These are phyloP conservation scores for Geotrichum ghanense DNA, from an alignment of 805 yeast species.

Conservation along the genomic window DNA sequence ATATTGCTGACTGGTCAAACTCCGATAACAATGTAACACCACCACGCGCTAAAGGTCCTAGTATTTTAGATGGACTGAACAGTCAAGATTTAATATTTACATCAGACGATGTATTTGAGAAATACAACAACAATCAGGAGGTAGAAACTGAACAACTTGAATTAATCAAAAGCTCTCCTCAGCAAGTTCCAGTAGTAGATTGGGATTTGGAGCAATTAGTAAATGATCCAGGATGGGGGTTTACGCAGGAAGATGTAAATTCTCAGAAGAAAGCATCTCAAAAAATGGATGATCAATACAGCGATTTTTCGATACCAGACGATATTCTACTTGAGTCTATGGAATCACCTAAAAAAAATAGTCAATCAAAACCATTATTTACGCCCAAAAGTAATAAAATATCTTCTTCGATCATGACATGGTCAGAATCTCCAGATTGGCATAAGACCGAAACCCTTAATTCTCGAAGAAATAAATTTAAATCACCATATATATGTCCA, in stretches of 20 bases:
- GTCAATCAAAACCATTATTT: neutral
- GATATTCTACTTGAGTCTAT: neutral
- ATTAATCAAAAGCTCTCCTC: neutral
- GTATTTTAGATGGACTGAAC: neutral
- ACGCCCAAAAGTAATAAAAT: neutral
- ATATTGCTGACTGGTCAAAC: neutral
- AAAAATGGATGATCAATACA: neutral
- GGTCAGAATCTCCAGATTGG: constrained; percentile 14
- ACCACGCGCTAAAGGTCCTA: neutral
- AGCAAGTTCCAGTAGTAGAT: neutral
- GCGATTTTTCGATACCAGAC: neutral
- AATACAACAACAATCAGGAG: no score
- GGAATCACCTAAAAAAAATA: neutral
- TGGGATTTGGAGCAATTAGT: neutral
- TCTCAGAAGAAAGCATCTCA: neutral
- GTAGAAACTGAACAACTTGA: neutral
- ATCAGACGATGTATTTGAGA: no score
- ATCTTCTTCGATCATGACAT: constrained; percentile 5
- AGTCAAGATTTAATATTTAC: neutral
- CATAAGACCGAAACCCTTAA: constrained; percentile 10
- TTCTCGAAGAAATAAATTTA: neutral
- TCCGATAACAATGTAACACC: neutral
- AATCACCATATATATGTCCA: no score
- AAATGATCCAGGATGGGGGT: neutral
- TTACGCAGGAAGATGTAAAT: neutral